Evolutionary conservation across 495 filamentous ascomycete genomes (phyloP).

Genomic region (Lichenothelia convexa): DNA sequence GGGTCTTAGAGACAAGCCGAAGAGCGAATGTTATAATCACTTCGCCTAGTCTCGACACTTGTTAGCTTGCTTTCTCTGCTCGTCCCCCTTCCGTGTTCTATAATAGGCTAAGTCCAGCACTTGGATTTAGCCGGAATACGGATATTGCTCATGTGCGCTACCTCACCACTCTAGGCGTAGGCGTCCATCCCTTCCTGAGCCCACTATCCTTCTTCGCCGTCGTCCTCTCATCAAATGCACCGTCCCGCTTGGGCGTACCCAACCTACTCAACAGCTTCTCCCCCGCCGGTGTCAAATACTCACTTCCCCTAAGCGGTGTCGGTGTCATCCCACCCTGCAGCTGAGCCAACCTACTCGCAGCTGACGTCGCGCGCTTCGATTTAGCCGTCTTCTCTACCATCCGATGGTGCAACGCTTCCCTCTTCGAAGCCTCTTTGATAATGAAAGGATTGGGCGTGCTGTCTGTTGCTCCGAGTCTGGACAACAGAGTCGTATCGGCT

Average conservation of each 20-base stretch:
- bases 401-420: slow-evolving; percentile 70
- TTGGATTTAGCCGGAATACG: too few species aligned
- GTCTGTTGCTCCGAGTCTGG: slow-evolving; percentile 38
- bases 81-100: too few species aligned
- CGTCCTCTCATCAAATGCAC: too few species aligned
- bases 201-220: too few species aligned
- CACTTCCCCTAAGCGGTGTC: slow-evolving; percentile 32
- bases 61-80: too few species aligned
- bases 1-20: too few species aligned
- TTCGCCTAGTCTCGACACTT: too few species aligned
- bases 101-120: too few species aligned
- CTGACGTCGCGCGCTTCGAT: slow-evolving; percentile 44
- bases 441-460: slow-evolving; percentile 58
- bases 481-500: slow-evolving; percentile 12
- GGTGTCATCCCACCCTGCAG: slow-evolving; percentile 29
- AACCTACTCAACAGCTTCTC: slow-evolving; percentile 48
- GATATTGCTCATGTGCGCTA: too few species aligned
- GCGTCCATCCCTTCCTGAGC: too few species aligned
- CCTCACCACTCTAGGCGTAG: too few species aligned
- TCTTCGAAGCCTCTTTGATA: slow-evolving; percentile 51
- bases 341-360: slow-evolving; percentile 20
- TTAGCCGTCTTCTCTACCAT: slow-evolving; percentile 63
- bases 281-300: slow-evolving; percentile 59
- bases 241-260: slow-evolving; percentile 26
- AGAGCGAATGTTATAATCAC: too few species aligned